Percentiles rank a stretch among this genome's conserved stretches.
Evolutionary conservation across 164 flowering plant species (phyloP).

Genomic region (Kingdonia uniflora): DNA sequence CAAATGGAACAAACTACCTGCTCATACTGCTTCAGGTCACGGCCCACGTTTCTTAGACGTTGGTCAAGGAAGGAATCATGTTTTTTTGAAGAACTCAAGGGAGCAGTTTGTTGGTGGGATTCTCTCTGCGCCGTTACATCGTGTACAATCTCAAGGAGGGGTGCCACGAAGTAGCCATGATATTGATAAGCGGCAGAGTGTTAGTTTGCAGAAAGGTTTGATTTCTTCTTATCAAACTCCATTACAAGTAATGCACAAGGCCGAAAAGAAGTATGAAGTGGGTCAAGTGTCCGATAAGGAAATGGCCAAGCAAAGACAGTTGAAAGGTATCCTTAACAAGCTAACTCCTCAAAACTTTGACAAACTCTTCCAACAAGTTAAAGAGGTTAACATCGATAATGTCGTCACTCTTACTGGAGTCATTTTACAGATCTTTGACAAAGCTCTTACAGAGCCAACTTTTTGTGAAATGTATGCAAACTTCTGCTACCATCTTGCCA

Average conservation of each 20-base stretch:
- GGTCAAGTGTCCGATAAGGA: slow-evolving; percentile 68
- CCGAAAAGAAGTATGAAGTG: slow-evolving; percentile 75
- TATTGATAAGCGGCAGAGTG: slow-evolving; percentile 73
- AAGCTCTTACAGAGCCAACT: slow-evolving; percentile 79
- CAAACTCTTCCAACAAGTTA: slow-evolving; percentile 71
- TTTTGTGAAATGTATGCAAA: slow-evolving; percentile 93
- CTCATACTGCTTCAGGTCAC: slow-evolving; percentile 30
- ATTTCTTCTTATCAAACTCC: slow-evolving; percentile 70
- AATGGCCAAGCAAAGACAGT: slow-evolving; percentile 58
- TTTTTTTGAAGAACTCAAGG: slow-evolving; percentile 60
- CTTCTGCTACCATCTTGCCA: slow-evolving; percentile 58
- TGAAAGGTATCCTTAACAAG: slow-evolving; percentile 73
- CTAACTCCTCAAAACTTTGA: slow-evolving; percentile 86
- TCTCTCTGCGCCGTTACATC: slow-evolving; percentile 39
- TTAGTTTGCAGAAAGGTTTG: slow-evolving; percentile 39
- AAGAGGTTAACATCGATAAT: slow-evolving; percentile 69
- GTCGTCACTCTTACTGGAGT: slow-evolving; percentile 54
- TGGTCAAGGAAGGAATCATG: slow-evolving; percentile 60
- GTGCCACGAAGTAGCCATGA: slow-evolving; percentile 51
- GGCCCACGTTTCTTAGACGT: slow-evolving; percentile 34
- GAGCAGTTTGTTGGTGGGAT: slow-evolving; percentile 51
- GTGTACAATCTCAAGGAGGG: slow-evolving; percentile 37
- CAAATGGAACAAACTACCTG: slow-evolving; percentile 61
- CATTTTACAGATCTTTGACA: slow-evolving; percentile 81
- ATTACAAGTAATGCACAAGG: slow-evolving; percentile 55